Percentiles rank a stretch among this genome's conserved stretches.
Evolutionary conservation across 495 filamentous ascomycete genomes (phyloP).

Genomic region (Lasiosphaeris hirsuta): DNA sequence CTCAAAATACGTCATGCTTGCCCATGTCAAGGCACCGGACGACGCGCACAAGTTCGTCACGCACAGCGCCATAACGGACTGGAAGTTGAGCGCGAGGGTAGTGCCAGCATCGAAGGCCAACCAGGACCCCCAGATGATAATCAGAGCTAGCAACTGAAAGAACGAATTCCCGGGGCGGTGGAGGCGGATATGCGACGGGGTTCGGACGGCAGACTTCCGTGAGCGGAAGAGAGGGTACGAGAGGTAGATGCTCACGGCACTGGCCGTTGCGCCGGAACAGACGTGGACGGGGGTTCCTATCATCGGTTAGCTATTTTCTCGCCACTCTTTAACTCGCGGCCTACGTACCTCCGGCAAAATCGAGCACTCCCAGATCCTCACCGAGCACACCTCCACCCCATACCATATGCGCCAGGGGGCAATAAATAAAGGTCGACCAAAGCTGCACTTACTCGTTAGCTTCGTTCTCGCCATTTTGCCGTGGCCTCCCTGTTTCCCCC

Average conservation of each 20-base stretch:
- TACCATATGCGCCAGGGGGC: constrained; percentile 27
- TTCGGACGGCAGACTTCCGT: constrained; percentile 60
- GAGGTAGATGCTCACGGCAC: constrained; percentile 78
- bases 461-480: background rate
- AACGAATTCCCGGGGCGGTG: constrained; percentile 30
- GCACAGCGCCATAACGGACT: constrained; percentile 91
- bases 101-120: constrained; percentile 95
- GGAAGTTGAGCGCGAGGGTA: constrained; percentile 81
- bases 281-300: constrained; percentile 80
- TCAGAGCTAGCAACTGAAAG: constrained; percentile 55
- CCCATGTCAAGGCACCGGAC: constrained; percentile 81
- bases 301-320: background rate
- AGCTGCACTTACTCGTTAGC: constrained; percentile 9
- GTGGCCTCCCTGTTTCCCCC: background rate
- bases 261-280: constrained; percentile 70
- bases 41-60: constrained; percentile 86
- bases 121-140: constrained; percentile 96
- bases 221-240: constrained; percentile 31
- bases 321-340: background rate
- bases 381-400: constrained; percentile 28
- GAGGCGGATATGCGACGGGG: constrained; percentile 82
- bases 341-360: constrained; percentile 25
- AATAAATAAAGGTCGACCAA: constrained; percentile 28
- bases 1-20: constrained; percentile 78
- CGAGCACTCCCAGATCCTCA: constrained; percentile 24